Percentiles rank a stretch among this genome's conserved stretches.
These are phyloP conservation scores for Akanthomyces uredinophilus DNA, from an alignment of 2,329 filamentous ascomycete genomes.

Conservation along the genomic window DNA sequence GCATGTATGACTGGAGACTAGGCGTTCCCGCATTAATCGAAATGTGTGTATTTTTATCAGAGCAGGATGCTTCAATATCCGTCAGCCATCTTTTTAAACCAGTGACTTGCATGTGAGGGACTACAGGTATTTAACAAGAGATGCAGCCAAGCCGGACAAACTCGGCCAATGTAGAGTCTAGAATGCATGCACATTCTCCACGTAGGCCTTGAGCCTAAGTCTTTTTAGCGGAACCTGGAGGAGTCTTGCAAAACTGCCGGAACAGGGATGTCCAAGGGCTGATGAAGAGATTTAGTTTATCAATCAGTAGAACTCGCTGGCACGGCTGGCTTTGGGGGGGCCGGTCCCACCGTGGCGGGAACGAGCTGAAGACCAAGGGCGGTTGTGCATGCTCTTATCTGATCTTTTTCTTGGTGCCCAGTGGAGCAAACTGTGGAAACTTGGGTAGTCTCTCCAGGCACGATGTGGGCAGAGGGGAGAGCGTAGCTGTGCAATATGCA, in stretches of 20 bases:
- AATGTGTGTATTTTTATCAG: conserved; percentile 23
- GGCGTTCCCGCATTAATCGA: conserved; percentile 45
- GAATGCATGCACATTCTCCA: conserved; percentile 6
- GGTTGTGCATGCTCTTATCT: neutral
- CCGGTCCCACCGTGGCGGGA: neutral
- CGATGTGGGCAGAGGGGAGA: neutral
- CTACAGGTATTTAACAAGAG: neutral
- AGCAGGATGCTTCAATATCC: neutral
- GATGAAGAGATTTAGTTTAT: conserved; percentile 10
- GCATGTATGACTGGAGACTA: conserved; percentile 43
- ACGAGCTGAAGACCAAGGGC: conserved; percentile 1
- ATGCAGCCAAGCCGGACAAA: conserved; percentile 2
- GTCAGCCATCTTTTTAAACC: neutral
- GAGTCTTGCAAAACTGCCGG: neutral
- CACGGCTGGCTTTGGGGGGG: neutral
- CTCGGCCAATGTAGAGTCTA: neutral
- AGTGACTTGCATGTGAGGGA: neutral
- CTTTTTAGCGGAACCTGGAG: conserved; percentile 5
- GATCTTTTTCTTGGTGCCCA: conserved; percentile 2
- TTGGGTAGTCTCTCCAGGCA: neutral
- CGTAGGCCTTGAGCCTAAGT: neutral
- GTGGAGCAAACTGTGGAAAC: conserved; percentile 2
- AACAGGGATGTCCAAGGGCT: neutral
- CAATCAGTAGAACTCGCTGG: conserved; percentile 6
- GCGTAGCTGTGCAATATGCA: neutral